These are phyloP conservation scores for Colletotrichum camelliae DNA, from an alignment of 2,329 filamentous ascomycete genomes.

Conservation along the genomic window DNA sequence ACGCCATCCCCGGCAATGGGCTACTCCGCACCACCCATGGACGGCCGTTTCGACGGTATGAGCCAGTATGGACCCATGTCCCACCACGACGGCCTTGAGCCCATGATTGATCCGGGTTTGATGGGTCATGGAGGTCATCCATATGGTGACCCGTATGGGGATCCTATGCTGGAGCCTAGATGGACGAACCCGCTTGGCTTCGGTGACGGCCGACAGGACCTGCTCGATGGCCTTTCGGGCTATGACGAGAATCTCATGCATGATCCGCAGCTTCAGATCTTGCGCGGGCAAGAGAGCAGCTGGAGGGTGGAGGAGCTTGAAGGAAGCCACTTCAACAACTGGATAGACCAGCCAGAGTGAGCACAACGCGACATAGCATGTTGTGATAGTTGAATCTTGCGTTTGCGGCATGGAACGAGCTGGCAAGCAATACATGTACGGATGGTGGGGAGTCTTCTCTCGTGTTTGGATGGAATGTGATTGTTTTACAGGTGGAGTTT, in stretches of 20 bases:
- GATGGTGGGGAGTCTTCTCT: neutral
- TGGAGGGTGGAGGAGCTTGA: constrained; percentile 41
- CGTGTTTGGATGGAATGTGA: neutral
- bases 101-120: constrained; percentile 22
- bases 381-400: neutral
- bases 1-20: constrained; percentile 36
- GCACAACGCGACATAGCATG: neutral
- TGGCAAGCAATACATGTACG: neutral
- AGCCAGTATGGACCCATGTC: constrained; percentile 18
- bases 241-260: constrained; percentile 25
- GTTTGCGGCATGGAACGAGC: neutral
- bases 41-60: constrained; percentile 20
- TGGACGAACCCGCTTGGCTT: constrained; percentile 18
- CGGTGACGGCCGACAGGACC: constrained; percentile 10
- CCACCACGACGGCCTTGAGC: constrained; percentile 24
- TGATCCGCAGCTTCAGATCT: constrained; percentile 26
- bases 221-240: constrained; percentile 21
- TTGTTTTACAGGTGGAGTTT: neutral
- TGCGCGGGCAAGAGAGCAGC: constrained; percentile 36
- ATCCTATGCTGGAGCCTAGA: constrained; percentile 17
- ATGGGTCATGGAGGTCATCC: constrained; percentile 17
- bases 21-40: constrained; percentile 12
- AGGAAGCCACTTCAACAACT: constrained; percentile 33
- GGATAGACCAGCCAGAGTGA: constrained; percentile 35
- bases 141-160: constrained; percentile 15